A percentile compares a stretch with the other conserved stretches of the same genome.
Evolutionary conservation across 345 rosid genomes (phyloP).

Genomic region (Adansonia digitata): DNA sequence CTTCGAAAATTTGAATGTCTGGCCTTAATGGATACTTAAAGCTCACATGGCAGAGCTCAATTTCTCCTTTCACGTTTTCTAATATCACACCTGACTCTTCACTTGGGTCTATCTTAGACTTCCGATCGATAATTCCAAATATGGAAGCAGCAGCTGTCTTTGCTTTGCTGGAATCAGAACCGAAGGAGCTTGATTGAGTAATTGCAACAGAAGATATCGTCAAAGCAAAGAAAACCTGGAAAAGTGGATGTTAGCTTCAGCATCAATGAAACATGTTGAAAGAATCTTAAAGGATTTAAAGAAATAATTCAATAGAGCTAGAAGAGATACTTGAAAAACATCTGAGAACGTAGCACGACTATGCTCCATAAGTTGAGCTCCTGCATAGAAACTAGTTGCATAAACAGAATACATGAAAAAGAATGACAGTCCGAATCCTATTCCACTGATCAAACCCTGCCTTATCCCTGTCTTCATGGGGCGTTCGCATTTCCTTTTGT

Average conservation of each 20-base stretch:
- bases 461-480: constrained; percentile 59
- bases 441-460: constrained; percentile 59
- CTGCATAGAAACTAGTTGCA: constrained; percentile 62
- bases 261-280: not conserved
- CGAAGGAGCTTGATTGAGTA: constrained; percentile 52
- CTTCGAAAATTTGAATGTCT: constrained; percentile 50
- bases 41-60: constrained; percentile 46
- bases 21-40: constrained; percentile 74
- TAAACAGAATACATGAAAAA: constrained; percentile 45
- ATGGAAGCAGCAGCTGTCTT: constrained; percentile 60
- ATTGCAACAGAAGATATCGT: constrained; percentile 50
- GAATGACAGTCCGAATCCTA: constrained; percentile 57
- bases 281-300: not conserved
- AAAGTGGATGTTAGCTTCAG: not conserved
- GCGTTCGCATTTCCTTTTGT: constrained; percentile 57
- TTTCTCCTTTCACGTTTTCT: constrained; percentile 50
- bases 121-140: constrained; percentile 51
- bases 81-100: constrained; percentile 46
- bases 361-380: constrained; percentile 49
- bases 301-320: not conserved
- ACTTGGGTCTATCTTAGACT: constrained; percentile 52
- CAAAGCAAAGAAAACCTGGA: constrained; percentile 64
- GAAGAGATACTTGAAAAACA: constrained; percentile 46
- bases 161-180: constrained; percentile 50
- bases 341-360: constrained; percentile 48